Conservation (phyloP, 2,329 filamentous ascomycete genomes). For the Clarireedia hainanense region DNA sequence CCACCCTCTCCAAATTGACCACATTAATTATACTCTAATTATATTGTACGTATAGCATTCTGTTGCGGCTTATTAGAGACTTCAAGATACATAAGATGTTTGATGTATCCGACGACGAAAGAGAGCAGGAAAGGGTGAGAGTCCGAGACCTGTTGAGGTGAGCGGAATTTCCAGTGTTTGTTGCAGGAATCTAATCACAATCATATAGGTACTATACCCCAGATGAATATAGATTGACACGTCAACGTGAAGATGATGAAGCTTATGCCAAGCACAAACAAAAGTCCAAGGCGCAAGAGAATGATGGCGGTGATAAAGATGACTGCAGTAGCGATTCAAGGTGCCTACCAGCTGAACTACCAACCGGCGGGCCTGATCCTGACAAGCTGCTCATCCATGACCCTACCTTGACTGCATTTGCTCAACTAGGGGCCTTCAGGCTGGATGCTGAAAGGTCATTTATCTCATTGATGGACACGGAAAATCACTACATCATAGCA, state of each 20-base stretch:
- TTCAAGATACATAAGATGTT: not conserved
- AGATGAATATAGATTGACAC: not conserved
- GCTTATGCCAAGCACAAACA: not conserved
- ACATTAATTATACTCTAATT: not conserved
- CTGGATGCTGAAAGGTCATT: conserved; percentile 38
- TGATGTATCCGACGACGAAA: not conserved
- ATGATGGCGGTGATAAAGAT: not conserved
- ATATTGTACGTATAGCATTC: not conserved
- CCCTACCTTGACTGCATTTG: conserved; percentile 35
- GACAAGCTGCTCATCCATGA: conserved; percentile 22
- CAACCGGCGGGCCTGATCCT: conserved; percentile 2
- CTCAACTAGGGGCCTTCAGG: conserved; percentile 41
- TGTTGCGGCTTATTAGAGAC: not conserved
- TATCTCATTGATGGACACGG: conserved; percentile 31
- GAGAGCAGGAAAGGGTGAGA: conserved; percentile 2
- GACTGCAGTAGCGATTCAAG: not conserved
- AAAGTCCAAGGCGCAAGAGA: not conserved
- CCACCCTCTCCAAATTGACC: not conserved
- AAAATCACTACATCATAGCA: conserved; percentile 21
- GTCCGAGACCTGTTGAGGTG: conserved; percentile 8
- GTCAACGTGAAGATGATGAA: not conserved
- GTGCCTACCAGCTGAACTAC: not conserved
- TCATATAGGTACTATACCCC: conserved; percentile 10
- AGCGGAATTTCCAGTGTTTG: not conserved
- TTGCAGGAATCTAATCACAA: not conserved